Evolutionary conservation across 2,329 filamentous ascomycete species (phyloP), one percentile per base, ranked within the genome.

Genomic region (Fusarium illudens): DNA sequence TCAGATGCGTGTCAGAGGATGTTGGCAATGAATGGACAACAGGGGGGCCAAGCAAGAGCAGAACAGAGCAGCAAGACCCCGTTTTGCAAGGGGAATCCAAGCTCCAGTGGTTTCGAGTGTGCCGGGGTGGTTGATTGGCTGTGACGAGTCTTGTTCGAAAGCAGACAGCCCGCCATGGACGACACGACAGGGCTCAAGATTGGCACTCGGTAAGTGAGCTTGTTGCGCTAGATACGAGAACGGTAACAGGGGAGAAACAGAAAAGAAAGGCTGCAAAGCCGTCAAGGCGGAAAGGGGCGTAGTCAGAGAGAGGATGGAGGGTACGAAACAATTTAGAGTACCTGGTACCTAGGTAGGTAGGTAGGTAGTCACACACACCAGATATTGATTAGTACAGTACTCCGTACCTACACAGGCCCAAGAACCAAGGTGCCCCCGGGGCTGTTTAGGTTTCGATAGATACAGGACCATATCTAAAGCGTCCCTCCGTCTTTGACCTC

Each of bases 101-200:
- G 49, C 61, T 62, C 46, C 20, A 44, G 25, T 44, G 39, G 65
- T 68, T 68, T 69, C 65, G 65, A 60, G 62, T 53, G 44, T 42
- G 49, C 52, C 25, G 37, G 62, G 65, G 57, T 37, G 32, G 22
- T 61, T 68, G 62, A 68, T 68, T 68, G 65, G 65, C 44, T 46
- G 49, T 10, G 20, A 22, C 22, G 20, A 32, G 33, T 17, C 51
- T 42, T 32, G 48, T 58, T 58, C 58, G 30, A 66, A 56, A 62
- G 46, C 65, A 48, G 56, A 39, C 56, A 51, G 19, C n/a, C n/a
- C n/a, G n/a, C 36, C 27, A 22, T 34, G 19, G 15, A 34, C 15
- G 25, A 20, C 20, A 34, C 15, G 25, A 20, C 20, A 20, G 37
- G 19, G 25, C 25, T 8, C 39, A 44, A 44, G 20, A 27, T 44